Conservation (phyloP, 2,329 filamentous ascomycete species). For the Falciphora oryzae region DNA sequence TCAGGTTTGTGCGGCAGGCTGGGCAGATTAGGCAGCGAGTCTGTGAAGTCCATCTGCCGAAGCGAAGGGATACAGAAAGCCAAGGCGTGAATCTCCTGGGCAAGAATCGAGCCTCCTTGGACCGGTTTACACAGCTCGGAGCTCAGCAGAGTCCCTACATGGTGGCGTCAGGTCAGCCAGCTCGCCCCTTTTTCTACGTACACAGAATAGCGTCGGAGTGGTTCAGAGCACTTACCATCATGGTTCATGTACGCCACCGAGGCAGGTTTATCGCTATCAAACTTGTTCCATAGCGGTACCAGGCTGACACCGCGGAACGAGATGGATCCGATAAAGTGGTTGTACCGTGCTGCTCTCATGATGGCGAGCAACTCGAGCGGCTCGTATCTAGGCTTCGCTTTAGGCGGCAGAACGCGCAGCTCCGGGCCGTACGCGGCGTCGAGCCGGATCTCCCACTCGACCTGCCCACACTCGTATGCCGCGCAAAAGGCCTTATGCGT, state of each 20-base stretch:
- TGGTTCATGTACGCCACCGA: conserved; percentile 46
- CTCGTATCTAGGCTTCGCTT: conserved; percentile 32
- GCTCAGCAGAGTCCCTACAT: conserved; percentile 38
- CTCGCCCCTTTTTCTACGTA: neutral
- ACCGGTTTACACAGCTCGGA: conserved; percentile 43
- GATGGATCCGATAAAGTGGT: conserved; percentile 54
- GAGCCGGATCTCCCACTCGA: conserved; percentile 48
- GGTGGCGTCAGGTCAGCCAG: conserved; percentile 17
- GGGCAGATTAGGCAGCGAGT: conserved; percentile 23
- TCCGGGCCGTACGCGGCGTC: conserved; percentile 39
- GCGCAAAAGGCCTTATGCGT: conserved; percentile 51
- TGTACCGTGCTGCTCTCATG: conserved; percentile 50
- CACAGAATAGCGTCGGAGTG: neutral
- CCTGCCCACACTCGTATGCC: conserved; percentile 42
- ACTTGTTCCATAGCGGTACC: conserved; percentile 31
- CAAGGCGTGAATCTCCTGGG: conserved; percentile 51
- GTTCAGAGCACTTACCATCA: conserved; percentile 34
- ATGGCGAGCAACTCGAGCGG: conserved; percentile 50
- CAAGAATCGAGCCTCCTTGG: conserved; percentile 43
- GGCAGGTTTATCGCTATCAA: conserved; percentile 39
- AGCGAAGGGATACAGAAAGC: conserved; percentile 51
- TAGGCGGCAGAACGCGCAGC: conserved; percentile 44
- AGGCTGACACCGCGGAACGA: conserved; percentile 49
- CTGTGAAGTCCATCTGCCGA: conserved; percentile 47
- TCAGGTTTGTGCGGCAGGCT: conserved; percentile 9